phyloP scores from a whole-genome alignment of 2,329 filamentous ascomycete genomes.

The Mariannaea sp. region DNA sequence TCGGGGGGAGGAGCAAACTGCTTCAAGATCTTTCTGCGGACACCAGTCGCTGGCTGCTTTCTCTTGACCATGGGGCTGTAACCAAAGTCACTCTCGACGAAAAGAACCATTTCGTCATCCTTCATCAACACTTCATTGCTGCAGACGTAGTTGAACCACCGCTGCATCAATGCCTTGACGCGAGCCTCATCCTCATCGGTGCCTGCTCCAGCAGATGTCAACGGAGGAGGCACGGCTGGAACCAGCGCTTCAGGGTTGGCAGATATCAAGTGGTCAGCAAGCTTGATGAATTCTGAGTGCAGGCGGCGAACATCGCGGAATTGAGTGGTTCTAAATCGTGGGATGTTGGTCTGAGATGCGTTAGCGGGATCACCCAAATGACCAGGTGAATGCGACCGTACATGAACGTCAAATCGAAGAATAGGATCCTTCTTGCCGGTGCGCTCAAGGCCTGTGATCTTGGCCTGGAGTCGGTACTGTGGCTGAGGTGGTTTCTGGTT shows the following conservation, averaged over 20 bases:
- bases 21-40: constrained; percentile 93
- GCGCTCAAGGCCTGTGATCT: constrained; percentile 91
- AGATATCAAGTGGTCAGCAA: constrained; percentile 94
- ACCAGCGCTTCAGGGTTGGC: constrained; percentile 97
- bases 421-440: constrained; percentile 96
- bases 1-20: constrained; percentile 97
- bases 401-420: constrained; percentile 93
- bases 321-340: constrained; percentile 95
- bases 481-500: constrained; percentile 66
- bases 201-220: constrained; percentile 91
- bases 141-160: constrained; percentile 95
- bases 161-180: constrained; percentile 86
- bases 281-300: constrained; percentile 93
- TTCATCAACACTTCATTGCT: constrained; percentile 89
- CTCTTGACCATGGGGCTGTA: constrained; percentile 95
- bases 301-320: constrained; percentile 96
- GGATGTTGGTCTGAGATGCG: constrained; percentile 83
- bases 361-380: constrained; percentile 27
- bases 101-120: constrained; percentile 96
- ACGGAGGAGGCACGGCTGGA: constrained; percentile 90
- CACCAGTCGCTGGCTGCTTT: constrained; percentile 95
- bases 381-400: constrained; percentile 50
- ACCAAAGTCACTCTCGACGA: constrained; percentile 98
- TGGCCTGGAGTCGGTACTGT: constrained; percentile 86
- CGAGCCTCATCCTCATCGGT: constrained; percentile 94